These are phyloP conservation scores for Fusarium temperatum DNA, from an alignment of 2,329 filamentous ascomycete genomes.

Conservation along the genomic window DNA sequence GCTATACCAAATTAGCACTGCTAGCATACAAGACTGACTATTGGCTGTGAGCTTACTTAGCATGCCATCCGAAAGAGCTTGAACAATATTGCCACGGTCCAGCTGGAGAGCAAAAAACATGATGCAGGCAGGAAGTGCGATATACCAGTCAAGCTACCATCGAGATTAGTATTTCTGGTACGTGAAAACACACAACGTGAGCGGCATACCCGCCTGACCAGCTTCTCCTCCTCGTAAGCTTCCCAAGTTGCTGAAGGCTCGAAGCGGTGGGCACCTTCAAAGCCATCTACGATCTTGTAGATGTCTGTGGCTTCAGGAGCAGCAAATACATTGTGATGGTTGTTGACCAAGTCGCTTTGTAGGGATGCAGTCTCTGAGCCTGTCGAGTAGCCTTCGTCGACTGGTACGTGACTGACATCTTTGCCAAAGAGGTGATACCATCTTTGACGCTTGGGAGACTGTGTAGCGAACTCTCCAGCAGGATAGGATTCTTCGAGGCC, in stretches of 20 bases:
- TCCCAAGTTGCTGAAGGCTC: neutral
- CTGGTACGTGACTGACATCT: neutral
- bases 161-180: neutral
- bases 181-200: accelerated
- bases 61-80: neutral
- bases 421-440: neutral
- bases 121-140: neutral
- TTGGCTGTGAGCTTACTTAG: neutral
- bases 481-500: neutral
- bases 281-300: neutral
- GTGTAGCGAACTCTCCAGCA: too few species aligned
- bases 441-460: neutral
- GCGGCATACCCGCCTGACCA: neutral
- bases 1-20: neutral
- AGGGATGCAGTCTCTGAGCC: neutral
- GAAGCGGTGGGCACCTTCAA: neutral
- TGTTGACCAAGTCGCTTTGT: neutral
- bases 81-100: neutral
- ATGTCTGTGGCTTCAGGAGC: neutral
- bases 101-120: neutral
- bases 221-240: neutral
- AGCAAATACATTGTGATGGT: neutral
- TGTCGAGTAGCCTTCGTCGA: neutral
- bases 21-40: neutral
- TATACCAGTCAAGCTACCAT: neutral